A percentile compares a stretch with the other conserved stretches of the same genome.
Evolutionary conservation across 2,329 filamentous ascomycete genomes (phyloP).

Genomic region (Lachnellula arida): DNA sequence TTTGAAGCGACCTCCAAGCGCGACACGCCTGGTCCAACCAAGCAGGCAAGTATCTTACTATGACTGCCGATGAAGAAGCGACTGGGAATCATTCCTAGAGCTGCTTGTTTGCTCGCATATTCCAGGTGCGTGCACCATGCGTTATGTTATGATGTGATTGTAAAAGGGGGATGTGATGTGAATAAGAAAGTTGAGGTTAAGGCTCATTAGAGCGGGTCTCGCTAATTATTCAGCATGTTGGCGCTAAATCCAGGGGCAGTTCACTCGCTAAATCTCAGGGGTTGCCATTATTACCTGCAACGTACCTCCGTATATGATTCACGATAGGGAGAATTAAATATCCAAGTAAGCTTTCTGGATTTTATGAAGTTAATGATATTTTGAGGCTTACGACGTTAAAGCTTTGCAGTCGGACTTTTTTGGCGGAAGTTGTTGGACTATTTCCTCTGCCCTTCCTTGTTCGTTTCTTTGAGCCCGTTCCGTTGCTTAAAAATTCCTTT

Average conservation of each 20-base stretch:
- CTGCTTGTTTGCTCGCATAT: neutral
- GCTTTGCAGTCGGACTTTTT: too few species aligned
- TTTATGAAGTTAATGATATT: too few species aligned
- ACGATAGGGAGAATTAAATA: too few species aligned
- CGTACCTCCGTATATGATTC: too few species aligned
- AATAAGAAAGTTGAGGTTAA: neutral
- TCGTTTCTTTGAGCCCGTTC: too few species aligned
- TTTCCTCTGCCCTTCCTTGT: too few species aligned
- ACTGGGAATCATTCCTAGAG: neutral
- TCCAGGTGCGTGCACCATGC: neutral
- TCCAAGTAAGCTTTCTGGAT: too few species aligned
- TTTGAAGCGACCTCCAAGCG: slow-evolving; percentile 1
- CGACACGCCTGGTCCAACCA: neutral
- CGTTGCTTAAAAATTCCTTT: too few species aligned
- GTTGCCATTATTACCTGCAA: neutral
- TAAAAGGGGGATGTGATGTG: neutral
- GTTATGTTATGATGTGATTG: neutral
- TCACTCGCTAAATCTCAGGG: neutral
- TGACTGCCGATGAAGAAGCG: neutral
- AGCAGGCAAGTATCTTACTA: neutral
- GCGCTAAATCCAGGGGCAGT: neutral
- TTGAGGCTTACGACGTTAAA: too few species aligned
- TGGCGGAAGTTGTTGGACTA: too few species aligned
- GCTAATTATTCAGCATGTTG: neutral
- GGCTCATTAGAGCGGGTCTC: neutral